phyloP scores from a whole-genome alignment of 2,329 filamentous ascomycete genomes.

The Colletotrichum karsti region DNA sequence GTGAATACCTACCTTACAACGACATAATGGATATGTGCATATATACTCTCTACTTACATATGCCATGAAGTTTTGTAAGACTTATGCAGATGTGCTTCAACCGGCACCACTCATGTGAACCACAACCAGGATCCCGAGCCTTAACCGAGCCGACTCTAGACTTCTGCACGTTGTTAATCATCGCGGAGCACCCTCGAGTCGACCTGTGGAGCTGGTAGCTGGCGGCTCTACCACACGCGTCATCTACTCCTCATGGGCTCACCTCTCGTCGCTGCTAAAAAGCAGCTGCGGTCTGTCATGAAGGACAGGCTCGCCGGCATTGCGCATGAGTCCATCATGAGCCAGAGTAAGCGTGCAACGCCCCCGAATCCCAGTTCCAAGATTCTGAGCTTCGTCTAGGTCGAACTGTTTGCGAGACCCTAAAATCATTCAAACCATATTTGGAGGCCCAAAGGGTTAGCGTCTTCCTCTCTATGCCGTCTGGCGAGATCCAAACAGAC shows the following conservation, averaged over 20 bases:
- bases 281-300: slow-evolving; percentile 76
- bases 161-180: no score
- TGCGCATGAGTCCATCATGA: slow-evolving; percentile 65
- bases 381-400: slow-evolving; percentile 57
- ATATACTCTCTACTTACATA: not conserved
- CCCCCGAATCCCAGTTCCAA: not conserved
- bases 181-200: no score
- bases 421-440: slow-evolving; percentile 79
- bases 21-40: no score
- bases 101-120: no score
- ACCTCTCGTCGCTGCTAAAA: slow-evolving; percentile 73
- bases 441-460: slow-evolving; percentile 78
- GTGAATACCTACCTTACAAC: no score
- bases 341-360: slow-evolving; percentile 71
- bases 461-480: slow-evolving; percentile 93
- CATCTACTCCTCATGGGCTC: slow-evolving; percentile 53
- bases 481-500: slow-evolving; percentile 85
- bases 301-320: slow-evolving; percentile 71
- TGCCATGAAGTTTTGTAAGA: no score
- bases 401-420: slow-evolving; percentile 66
- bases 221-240: no score
- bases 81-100: no score
- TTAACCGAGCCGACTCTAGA: no score
- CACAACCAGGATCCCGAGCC: not conserved
- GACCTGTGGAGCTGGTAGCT: no score